Base-by-base conservation (phyloP, 1,284 basidiomycete genomes). In the Stygiomarasmius scandens region DNA sequence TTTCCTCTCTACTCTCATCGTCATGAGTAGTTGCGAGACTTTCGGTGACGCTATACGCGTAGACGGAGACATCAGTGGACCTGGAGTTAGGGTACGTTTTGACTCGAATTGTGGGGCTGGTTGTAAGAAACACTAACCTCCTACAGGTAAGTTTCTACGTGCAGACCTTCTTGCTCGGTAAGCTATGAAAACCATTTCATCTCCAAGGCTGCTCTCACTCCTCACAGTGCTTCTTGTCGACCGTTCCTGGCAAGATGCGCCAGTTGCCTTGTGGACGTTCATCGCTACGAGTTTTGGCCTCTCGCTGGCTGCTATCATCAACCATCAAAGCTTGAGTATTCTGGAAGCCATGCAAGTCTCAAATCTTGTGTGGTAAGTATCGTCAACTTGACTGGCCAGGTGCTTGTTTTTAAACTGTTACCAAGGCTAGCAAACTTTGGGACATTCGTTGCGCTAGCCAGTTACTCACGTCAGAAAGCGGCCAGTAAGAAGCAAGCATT, bases 351-450 rank as follows among this genome's bases (percentile, higher is more conserved):
- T 77, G 25, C 70, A 72, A 53, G 71, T 76, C 14, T 72, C 72
- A n/a, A 74, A 77, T 60, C 64, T 77, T 29, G 74, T 76, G 34
- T 77, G 72, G 74, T 73, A 20, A 50, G 66, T 63, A 45, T 36
- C 16, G n/a, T 38, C 32, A 4, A 46, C 34, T 47, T 9, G 51
- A 16, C 23, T 12, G 38, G 16, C 14, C 16, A 9, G 38, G 16
- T n/a, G 16, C 19, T 34, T 27, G 16, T 32, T 36, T 5, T 36
- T 11, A 20, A 32, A 34, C 22, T 36, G 22, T 4, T 2, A 14
- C 16, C 49, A 74, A n/a, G 74, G 75, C 62, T 77, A 27, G 74
- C 75, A 12, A 77, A 77, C 63, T 75, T 77, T 55, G 75, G 74
- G 14, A 71, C 69, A 8, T 74, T 75, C 53, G 66, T 77, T 29